Conservation (phyloP, 257 asterid genomes). For the Solanum dulcamara region DNA sequence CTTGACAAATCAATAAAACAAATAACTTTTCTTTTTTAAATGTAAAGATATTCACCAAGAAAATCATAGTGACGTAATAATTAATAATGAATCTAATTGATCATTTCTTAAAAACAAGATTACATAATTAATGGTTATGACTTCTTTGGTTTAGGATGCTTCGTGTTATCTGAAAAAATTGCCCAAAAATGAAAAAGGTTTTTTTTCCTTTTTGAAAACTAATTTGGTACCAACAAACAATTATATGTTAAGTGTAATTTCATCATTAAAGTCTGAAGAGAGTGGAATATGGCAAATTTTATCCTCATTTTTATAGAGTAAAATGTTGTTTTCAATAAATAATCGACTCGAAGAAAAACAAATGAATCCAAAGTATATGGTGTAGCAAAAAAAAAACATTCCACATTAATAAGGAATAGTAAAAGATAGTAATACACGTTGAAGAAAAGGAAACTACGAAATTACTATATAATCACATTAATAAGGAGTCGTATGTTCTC, state of each 20-base stretch:
- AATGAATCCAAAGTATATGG: neutral
- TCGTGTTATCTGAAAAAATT: neutral
- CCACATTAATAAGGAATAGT: too few relatives aligned
- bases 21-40: neutral
- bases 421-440: too few relatives aligned
- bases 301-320: neutral
- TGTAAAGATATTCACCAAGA: neutral
- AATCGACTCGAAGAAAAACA: fast-evolving
- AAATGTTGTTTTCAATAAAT: neutral
- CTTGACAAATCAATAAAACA: neutral
- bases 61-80: neutral
- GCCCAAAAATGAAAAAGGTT: neutral
- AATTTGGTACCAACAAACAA: neutral
- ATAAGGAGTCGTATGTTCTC: neutral
- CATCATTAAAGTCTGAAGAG: neutral
- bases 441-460: too few relatives aligned
- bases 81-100: neutral
- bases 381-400: neutral
- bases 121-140: neutral
- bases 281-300: too few relatives aligned
- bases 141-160: neutral
- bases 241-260: neutral
- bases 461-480: too few relatives aligned
- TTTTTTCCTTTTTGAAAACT: neutral
- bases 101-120: neutral